Evolutionary conservation across 139 green algal species (phyloP).

Genomic region (Volvox reticuliferus): DNA sequence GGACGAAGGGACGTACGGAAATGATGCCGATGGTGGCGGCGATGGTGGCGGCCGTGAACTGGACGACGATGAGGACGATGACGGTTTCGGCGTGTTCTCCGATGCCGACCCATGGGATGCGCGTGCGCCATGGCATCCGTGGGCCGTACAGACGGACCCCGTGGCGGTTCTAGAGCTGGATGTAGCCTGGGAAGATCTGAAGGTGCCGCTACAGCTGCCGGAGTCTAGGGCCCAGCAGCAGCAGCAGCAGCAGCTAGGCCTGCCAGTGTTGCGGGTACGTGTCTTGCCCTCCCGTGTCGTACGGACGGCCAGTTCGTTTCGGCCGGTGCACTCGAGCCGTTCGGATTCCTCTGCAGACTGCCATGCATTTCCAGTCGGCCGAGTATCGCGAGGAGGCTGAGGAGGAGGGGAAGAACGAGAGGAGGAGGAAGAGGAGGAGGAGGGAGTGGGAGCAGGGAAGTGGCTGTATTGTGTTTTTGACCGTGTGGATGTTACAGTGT

Average conservation of each 20-base stretch:
- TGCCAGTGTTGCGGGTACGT: not conserved
- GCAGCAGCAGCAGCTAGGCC: not conserved
- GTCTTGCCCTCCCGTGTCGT: not conserved
- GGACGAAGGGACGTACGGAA: not conserved
- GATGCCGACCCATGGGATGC: constrained; percentile 70
- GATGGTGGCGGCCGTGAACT: not conserved
- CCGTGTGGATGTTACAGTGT: too few species aligned
- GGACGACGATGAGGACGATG: not conserved
- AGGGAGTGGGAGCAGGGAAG: not conserved
- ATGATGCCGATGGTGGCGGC: not conserved
- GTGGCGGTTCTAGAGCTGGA: constrained; percentile 34
- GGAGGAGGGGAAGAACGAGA: too few species aligned
- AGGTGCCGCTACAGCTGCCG: not conserved
- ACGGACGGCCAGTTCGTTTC: too few species aligned
- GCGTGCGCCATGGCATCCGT: constrained; percentile 72
- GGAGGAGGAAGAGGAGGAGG: too few species aligned
- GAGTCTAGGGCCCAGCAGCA: not conserved
- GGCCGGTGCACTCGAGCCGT: too few species aligned
- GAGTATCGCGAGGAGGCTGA: too few species aligned
- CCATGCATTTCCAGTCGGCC: too few species aligned
- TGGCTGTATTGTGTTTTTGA: not conserved
- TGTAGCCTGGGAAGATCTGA: constrained; percentile 27
- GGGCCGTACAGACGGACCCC: constrained; percentile 58
- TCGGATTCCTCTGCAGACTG: too few species aligned
- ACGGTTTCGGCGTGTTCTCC: not conserved